Evolutionary conservation across 257 asterid genomes (phyloP), one percentile per base, ranked within the genome.

Genomic region (Hygrophila difformis): DNA sequence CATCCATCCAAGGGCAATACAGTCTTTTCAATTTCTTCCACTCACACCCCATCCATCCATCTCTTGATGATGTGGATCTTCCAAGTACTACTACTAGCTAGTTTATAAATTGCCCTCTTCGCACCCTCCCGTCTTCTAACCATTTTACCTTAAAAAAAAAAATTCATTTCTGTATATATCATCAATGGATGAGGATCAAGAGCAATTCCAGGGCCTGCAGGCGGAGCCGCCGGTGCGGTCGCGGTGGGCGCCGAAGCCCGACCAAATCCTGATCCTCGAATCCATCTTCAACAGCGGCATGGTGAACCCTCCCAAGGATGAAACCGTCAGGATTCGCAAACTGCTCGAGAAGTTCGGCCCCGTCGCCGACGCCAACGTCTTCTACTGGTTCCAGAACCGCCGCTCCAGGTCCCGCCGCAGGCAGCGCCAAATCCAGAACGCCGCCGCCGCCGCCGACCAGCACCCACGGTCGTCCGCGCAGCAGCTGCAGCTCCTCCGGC

Each of bases 371-470:
- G 84, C 95, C 20, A 84, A 84, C 43, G 89, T 84, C 39, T 84
- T 84, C 70, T 84, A 80, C 68, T 84, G 95, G 95, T 84, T 84
- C 67, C 93, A 84, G 55, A 84, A 84, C 53, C 85, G 93, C 16
- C 80, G 92, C 12, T 80, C 95, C 0, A 61, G 95, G 63, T 80
- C 79, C 1, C 72, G 92, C 18, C 85, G 92, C 53, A 72, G 80
- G 24, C 93, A 77, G 61, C 71, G 93, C 1, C 93, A 77, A 38
- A 63, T 84, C 19, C 89, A 75, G 49, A 83, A 81, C 3, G 46
- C 46, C 48, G 61, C 57, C 24, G 17, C 42, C 40, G 29, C 49
- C 15, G 71, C 48, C 24, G 70, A 16, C 0, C 58, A 55, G 19
- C 54, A 12, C 0, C n/a, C 47, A 8, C 59, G 17, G 29, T 24